Conservation (phyloP, 148 eudicot species). For the Gaultheria prostrata region DNA sequence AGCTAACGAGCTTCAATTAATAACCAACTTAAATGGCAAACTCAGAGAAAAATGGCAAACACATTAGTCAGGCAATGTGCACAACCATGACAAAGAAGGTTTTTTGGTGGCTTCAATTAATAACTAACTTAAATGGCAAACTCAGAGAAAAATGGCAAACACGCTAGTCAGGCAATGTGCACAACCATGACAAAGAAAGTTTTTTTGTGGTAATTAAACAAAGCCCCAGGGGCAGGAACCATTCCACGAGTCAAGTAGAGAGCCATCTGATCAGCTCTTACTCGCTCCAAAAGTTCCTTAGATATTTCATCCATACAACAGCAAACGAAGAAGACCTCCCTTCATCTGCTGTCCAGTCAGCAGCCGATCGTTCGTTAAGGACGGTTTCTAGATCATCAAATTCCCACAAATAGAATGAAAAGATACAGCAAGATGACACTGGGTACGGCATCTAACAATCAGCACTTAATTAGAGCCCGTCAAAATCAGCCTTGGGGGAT, state of each 20-base stretch:
- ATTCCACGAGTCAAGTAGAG: neutral
- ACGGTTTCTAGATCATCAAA: no score
- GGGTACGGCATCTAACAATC: neutral
- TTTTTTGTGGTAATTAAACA: no score
- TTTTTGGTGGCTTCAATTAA: no score
- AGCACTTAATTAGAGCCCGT: neutral
- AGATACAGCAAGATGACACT: neutral
- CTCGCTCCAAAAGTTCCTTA: neutral
- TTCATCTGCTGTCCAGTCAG: no score
- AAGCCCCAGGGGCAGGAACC: no score
- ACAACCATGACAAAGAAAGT: neutral
- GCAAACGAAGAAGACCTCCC: neutral
- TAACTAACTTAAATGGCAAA: constrained; percentile 9
- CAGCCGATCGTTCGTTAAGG: no score
- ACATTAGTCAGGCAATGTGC: neutral
- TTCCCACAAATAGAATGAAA: neutral
- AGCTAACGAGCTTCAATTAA: neutral
- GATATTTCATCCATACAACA: neutral
- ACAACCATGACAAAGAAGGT: neutral
- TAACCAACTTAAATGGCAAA: neutral
- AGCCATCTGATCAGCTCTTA: neutral
- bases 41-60: neutral
- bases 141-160: neutral
- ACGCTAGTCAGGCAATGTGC: neutral
- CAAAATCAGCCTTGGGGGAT: neutral